Percentiles rank a stretch among this genome's conserved stretches.
Conservation (phyloP, 2,329 filamentous ascomycete genomes). For the Hysterium pulicare region DNA sequence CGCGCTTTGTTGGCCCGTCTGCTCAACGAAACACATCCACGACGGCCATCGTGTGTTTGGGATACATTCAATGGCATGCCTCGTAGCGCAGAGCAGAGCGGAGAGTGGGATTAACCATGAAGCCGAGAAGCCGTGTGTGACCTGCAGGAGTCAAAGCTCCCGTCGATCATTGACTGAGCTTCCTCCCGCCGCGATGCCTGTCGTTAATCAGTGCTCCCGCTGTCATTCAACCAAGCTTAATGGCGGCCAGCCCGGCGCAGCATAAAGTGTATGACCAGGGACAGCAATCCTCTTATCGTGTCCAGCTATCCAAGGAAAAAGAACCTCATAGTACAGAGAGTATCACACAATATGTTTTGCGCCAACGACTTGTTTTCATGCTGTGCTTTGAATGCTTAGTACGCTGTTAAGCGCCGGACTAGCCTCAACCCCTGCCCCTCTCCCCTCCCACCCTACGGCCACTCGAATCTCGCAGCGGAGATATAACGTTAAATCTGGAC, state of each 20-base stretch:
- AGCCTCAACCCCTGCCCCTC: neutral
- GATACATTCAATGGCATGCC: neutral
- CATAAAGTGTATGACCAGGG: neutral
- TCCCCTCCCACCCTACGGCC: neutral
- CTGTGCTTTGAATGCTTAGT: neutral
- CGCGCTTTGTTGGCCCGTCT: neutral
- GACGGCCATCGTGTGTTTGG: neutral
- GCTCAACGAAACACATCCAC: neutral
- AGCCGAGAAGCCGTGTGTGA: neutral
- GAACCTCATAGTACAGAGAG: neutral
- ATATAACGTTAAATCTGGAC: neutral
- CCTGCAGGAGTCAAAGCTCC: conserved; percentile 1
- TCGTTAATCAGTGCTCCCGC: conserved; percentile 1
- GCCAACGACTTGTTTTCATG: neutral
- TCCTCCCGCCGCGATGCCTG: neutral
- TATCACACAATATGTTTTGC: conserved; percentile 3
- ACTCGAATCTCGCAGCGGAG: neutral
- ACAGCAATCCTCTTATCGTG: too few species aligned
- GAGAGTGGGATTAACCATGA: neutral
- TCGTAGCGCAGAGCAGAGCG: neutral
- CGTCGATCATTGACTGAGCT: conserved; percentile 1
- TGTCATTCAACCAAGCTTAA: neutral
- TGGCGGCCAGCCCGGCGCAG: neutral
- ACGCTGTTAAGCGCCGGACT: neutral
- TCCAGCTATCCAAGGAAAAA: neutral